phyloP scores from a whole-genome alignment of 257 asterid species.

The Rubia yunnanensis region DNA sequence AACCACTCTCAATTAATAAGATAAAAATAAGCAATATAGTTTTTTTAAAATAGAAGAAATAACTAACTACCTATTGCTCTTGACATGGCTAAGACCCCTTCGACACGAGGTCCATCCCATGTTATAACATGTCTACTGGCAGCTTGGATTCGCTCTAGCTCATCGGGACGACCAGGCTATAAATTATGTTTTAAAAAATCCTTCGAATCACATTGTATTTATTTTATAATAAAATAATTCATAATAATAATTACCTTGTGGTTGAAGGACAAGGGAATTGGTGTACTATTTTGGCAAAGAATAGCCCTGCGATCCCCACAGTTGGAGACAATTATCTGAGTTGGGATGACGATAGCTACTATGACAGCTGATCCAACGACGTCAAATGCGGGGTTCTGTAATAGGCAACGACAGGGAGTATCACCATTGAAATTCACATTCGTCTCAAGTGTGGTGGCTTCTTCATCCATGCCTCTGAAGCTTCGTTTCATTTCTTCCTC shows the following conservation, averaged over 20 bases:
- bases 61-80: conserved; percentile 58
- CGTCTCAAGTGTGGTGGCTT: conserved; percentile 30
- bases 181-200: too few relatives aligned
- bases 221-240: too few relatives aligned
- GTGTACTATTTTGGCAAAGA: conserved; percentile 60
- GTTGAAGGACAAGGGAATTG: conserved; percentile 55
- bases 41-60: neutral
- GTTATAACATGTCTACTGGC: conserved; percentile 70
- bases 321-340: conserved; percentile 49
- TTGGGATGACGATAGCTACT: conserved; percentile 43
- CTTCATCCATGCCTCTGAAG: conserved; percentile 66
- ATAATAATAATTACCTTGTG: conserved; percentile 45
- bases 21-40: neutral
- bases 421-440: neutral
- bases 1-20: neutral
- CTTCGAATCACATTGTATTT: too few relatives aligned
- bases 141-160: conserved; percentile 51
- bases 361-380: conserved; percentile 80
- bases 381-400: conserved; percentile 51
- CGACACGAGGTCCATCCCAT: conserved; percentile 81
- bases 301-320: conserved; percentile 82
- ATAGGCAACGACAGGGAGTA: conserved; percentile 63
- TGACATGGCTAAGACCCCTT: conserved; percentile 80
- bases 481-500: conserved; percentile 50
- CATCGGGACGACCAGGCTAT: conserved; percentile 85